Evolutionary conservation across 1,284 basidiomycete genomes (phyloP).

Genomic region (Fomitopsis betulina): DNA sequence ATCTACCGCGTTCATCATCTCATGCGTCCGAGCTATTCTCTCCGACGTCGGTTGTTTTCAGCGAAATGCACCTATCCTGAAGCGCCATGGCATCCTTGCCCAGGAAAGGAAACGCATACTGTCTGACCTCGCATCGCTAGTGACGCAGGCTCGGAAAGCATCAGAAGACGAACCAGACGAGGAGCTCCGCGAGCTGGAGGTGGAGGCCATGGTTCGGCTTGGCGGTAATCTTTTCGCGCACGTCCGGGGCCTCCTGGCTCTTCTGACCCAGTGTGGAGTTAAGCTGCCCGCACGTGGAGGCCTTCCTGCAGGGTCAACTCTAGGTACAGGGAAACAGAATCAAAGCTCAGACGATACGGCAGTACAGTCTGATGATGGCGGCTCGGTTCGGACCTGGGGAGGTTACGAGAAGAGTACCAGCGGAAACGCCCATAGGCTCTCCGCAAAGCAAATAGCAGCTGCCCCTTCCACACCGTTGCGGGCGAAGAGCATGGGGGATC

Average conservation of each 20-base stretch:
- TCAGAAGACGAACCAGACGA: conserved; percentile 53
- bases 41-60: conserved; percentile 83
- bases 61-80: conserved; percentile 75
- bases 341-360: conserved; percentile 19
- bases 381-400: conserved; percentile 18
- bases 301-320: conserved; percentile 33
- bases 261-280: conserved; percentile 79
- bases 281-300: conserved; percentile 55
- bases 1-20: conserved; percentile 86
- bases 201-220: conserved; percentile 69
- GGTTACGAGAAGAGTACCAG: conserved; percentile 17
- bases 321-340: conserved; percentile 23
- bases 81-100: conserved; percentile 61
- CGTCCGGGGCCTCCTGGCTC: conserved; percentile 64
- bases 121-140: conserved; percentile 78
- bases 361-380: conserved; percentile 19
- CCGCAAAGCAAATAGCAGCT: conserved; percentile 17
- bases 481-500: conserved; percentile 51
- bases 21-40: conserved; percentile 88
- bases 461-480: conserved; percentile 34
- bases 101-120: conserved; percentile 83
- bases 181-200: conserved; percentile 49
- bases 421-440: conserved; percentile 12
- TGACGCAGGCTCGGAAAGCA: conserved; percentile 79
- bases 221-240: conserved; percentile 73